phyloP scores from a whole-genome alignment of 192 early-diverging fungal species.

The Phycomyces nitens region DNA sequence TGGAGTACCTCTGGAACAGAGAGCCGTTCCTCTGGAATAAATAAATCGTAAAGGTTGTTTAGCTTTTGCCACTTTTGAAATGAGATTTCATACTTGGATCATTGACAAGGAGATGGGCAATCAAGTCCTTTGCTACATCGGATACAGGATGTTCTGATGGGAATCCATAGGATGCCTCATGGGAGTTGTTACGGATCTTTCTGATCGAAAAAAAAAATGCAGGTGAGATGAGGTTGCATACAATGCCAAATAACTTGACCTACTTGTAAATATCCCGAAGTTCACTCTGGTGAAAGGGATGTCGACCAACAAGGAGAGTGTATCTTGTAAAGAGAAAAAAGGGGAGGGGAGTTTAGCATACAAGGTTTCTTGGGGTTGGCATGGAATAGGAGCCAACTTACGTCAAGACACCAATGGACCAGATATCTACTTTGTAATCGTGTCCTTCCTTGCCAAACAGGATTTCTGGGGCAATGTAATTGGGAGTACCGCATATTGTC shows the following conservation, averaged over 20 bases:
- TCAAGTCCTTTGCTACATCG: conserved; percentile 60
- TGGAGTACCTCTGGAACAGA: conserved; percentile 30
- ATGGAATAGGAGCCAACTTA: conserved; percentile 32
- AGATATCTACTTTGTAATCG: conserved; percentile 92
- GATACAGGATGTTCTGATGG: conserved; percentile 61
- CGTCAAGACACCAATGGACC: conserved; percentile 90
- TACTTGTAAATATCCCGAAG: conserved; percentile 77
- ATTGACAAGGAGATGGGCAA: conserved; percentile 64
- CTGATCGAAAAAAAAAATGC: conserved; percentile 31
- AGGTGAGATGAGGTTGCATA: not conserved
- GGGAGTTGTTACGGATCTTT: conserved; percentile 60
- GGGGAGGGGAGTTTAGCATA: no score
- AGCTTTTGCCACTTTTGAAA: not conserved
- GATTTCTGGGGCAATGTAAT: conserved; percentile 97
- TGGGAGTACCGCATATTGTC: conserved; percentile 95
- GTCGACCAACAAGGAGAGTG: conserved; percentile 82
- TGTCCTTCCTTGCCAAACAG: conserved; percentile 80
- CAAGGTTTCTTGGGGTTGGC: no score
- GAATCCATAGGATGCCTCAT: conserved; percentile 54
- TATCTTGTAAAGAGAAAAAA: no score
- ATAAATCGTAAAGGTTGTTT: no score
- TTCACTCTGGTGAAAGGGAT: conserved; percentile 86
- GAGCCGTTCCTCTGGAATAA: conserved; percentile 28
- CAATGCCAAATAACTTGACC: not conserved
- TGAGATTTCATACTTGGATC: conserved; percentile 46